These are phyloP conservation scores for Fomitopsis pinicola DNA, from an alignment of 1,284 basidiomycete species.

Conservation along the genomic window DNA sequence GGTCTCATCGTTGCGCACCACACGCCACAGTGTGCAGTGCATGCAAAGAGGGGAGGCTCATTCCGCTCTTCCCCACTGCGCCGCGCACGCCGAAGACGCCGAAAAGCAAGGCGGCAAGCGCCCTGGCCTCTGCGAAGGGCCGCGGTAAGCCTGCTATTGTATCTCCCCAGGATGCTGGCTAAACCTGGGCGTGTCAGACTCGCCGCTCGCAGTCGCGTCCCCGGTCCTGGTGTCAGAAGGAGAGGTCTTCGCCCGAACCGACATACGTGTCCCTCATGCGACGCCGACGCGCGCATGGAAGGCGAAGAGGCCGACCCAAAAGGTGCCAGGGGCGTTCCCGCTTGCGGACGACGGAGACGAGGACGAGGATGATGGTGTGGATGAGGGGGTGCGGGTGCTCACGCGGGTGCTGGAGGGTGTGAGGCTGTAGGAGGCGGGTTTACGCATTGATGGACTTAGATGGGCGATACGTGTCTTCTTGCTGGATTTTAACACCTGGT, in stretches of 20 bases:
- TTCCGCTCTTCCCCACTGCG: constrained; percentile 45
- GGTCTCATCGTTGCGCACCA: not conserved
- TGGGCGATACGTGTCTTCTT: not conserved
- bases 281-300: constrained; percentile 4
- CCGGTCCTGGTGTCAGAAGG: not conserved
- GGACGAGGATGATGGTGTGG: not conserved
- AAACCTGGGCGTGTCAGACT: constrained; percentile 26
- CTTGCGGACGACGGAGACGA: not conserved
- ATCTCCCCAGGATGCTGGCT: not conserved
- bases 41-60: constrained; percentile 50
- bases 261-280: not conserved
- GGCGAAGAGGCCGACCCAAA: not conserved
- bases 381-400: constrained; percentile 15
- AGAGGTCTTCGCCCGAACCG: not conserved
- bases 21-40: constrained; percentile 39
- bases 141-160: constrained; percentile 35
- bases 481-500: not conserved
- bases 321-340: constrained; percentile 1
- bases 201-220: constrained; percentile 21
- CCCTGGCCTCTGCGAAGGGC: constrained; percentile 40
- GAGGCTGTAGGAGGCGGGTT: not conserved
- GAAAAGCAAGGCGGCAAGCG: constrained; percentile 35
- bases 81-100: constrained; percentile 31
- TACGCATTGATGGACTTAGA: not conserved
- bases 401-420: constrained; percentile 11